A percentile compares a stretch with the other conserved stretches of the same genome.
phyloP scores from a whole-genome alignment of 306 rosid species.

The Begonia fuchsioides region DNA sequence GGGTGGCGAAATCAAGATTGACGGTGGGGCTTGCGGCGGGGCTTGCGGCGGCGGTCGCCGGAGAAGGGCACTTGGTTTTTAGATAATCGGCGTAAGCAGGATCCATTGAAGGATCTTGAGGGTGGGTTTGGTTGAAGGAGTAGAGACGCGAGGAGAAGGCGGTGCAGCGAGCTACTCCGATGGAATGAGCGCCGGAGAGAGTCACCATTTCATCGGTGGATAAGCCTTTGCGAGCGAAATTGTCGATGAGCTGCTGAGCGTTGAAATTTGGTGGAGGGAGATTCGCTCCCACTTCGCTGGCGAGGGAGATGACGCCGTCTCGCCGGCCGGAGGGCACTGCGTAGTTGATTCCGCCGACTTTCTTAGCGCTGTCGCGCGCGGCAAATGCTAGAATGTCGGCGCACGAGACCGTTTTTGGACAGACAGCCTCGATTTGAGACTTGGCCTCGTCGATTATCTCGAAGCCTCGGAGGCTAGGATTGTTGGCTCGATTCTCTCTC shows the following conservation, averaged over 20 bases:
- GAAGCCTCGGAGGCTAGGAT: conserved; percentile 1
- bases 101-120: conserved; percentile 4
- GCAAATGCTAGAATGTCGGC: conserved; percentile 8
- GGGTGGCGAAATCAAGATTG: conserved; percentile 6
- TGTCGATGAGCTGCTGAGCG: neutral
- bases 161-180: conserved; percentile 1
- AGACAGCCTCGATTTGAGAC: conserved; percentile 5
- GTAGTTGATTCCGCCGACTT: conserved; percentile 3
- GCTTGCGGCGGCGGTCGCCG: too few species aligned
- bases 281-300: neutral
- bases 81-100: conserved; percentile 5
- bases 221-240: conserved; percentile 6
- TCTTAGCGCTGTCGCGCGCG: conserved; percentile 4
- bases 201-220: conserved; percentile 7
- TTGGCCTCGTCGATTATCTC: conserved; percentile 5
- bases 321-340: conserved; percentile 1
- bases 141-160: conserved; percentile 3
- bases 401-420: conserved; percentile 4
- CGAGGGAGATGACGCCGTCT: neutral
- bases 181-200: conserved; percentile 14
- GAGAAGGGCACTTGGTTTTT: conserved; percentile 2
- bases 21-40: neutral
- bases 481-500: neutral
- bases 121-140: neutral
- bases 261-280: conserved; percentile 1